Evolutionary conservation across 2,329 filamentous ascomycete species (phyloP).

Genomic region (Fusarium anguioides): DNA sequence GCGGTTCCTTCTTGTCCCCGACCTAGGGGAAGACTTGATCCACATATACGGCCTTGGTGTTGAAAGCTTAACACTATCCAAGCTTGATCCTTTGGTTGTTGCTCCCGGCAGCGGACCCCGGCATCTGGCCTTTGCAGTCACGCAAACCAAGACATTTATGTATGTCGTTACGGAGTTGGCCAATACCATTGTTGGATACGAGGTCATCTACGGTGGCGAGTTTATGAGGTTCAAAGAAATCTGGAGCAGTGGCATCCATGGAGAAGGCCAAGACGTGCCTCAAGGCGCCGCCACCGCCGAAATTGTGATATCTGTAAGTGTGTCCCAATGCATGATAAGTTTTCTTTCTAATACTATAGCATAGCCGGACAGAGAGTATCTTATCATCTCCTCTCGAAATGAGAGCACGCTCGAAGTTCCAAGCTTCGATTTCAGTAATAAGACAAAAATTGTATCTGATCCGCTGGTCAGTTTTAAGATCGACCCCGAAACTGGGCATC

Average conservation of each 20-base stretch:
- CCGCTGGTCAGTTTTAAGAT: conserved; percentile 73
- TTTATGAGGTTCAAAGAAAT: conserved; percentile 59
- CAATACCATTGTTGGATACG: conserved; percentile 67
- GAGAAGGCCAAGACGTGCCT: conserved; percentile 55
- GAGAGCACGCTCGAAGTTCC: conserved; percentile 65
- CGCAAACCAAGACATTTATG: conserved; percentile 60
- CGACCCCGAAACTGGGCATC: conserved; percentile 61
- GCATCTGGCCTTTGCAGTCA: conserved; percentile 69
- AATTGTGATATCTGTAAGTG: conserved; percentile 66
- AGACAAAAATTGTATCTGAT: conserved; percentile 65
- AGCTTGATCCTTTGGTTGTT: conserved; percentile 55
- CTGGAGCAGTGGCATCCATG: conserved; percentile 62
- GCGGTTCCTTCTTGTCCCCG: conserved; percentile 71
- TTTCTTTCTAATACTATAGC: not conserved
- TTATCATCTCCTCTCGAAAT: conserved; percentile 76
- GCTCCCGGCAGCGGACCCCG: conserved; percentile 70
- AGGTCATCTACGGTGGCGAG: conserved; percentile 61
- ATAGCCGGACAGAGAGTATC: conserved; percentile 69
- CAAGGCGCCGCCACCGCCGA: conserved; percentile 63
- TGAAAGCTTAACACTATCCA: conserved; percentile 57
- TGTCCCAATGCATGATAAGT: not conserved
- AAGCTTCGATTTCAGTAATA: conserved; percentile 56
- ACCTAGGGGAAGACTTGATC: conserved; percentile 73
- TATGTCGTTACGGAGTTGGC: conserved; percentile 71
- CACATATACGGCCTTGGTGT: conserved; percentile 63